These are phyloP conservation scores for Castanopsis chinensis DNA, from an alignment of 306 rosid genomes.

Conservation along the genomic window DNA sequence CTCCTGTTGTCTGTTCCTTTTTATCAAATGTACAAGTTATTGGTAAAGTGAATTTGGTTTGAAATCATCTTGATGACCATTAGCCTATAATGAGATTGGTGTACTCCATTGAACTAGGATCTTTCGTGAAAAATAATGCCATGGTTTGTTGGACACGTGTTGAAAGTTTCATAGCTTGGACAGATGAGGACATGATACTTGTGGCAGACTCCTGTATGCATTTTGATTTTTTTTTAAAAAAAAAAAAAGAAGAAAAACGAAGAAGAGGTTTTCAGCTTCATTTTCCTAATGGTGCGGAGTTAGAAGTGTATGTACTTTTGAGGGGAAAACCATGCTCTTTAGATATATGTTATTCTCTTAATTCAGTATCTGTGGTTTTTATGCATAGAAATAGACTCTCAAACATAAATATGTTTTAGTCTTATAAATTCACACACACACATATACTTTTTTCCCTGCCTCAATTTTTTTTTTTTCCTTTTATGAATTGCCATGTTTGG, in stretches of 20 bases:
- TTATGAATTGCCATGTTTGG: too few species aligned
- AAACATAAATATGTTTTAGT: not conserved
- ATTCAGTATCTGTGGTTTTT: not conserved
- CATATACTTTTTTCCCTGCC: not conserved
- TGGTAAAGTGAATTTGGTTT: conserved; percentile 27
- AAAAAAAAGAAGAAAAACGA: too few species aligned
- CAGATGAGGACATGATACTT: not conserved
- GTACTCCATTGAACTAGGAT: conserved; percentile 16
- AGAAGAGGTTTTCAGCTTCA: not conserved
- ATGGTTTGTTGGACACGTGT: not conserved
- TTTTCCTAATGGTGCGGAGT: not conserved
- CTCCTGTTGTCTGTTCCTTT: conserved; percentile 35
- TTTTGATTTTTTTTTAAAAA: not conserved
- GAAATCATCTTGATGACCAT: conserved; percentile 6
- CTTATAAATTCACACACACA: not conserved
- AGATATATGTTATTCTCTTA: not conserved
- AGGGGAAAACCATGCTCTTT: not conserved
- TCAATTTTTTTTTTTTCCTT: too few species aligned
- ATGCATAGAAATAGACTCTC: not conserved
- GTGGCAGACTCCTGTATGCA: not conserved
- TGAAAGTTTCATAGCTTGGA: not conserved
- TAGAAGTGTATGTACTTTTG: not conserved
- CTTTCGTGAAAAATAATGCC: not conserved
- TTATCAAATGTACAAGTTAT: conserved; percentile 44
- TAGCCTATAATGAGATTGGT: conserved; percentile 19